Evolutionary conservation across 129 eudicot genomes (phyloP), one percentile per base, ranked within the genome.

Genomic region (Flaveria brownii): DNA sequence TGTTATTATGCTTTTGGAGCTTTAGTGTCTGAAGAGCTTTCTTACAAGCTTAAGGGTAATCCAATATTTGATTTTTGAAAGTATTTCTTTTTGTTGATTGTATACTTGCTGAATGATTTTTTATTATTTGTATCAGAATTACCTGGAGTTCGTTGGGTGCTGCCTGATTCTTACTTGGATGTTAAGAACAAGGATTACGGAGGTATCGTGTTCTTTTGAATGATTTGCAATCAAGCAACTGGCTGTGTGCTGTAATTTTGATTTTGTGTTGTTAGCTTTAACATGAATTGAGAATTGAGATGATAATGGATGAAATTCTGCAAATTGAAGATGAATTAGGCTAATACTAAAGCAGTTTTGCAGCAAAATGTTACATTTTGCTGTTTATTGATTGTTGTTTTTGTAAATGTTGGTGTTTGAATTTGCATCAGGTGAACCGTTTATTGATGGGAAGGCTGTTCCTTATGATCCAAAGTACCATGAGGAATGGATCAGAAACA

Each of bases 1-100:
- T 88, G 87, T 72, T 95, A 95, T 68, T 95, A 9, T 85, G 99
- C 99, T 13, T 95, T 95, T 86, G 99, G 99, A 77, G 99, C 99
- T 1, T 86, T 95, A 50, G 96, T 95, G 23, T 86, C 96, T 17
- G 99, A 95, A 81, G 97, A 91, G 62, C 82, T 84, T 26, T 85
- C 97, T 8, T 86, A 91, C 83, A 91, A 95, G 81, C 18, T 95
- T 30, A 95, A 95, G 70, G 97, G 99, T 91, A 41, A 50, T 56
- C 17, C 23, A 59, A 13, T 25, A 10, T 69, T 49, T 4, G 18
- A 47, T 2, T 55, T 25, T 3, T 23, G 9, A 68, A 8, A 8
- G 10, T 2, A 67, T 16, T 3, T 28, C 2, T 25, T 5, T 25
- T 43, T 70, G 2, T 26, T 2, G 33, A 16, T 3, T 77, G 43